Conservation (phyloP, 768 basidiomycete species). For the Erythrobasidium yunnanense region DNA sequence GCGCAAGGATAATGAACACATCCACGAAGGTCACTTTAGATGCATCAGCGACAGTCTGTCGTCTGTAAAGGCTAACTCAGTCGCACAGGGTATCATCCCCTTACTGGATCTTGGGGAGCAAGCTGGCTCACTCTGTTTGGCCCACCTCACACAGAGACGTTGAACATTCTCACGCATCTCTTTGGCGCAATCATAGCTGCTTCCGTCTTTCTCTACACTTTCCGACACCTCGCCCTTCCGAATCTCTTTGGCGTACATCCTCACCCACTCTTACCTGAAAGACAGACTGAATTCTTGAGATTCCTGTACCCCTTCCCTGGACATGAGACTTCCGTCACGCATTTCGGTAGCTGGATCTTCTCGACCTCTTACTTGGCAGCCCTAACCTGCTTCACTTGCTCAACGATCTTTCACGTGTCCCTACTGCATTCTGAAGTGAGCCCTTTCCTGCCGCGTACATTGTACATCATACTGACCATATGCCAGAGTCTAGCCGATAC, state of each 20-base stretch:
- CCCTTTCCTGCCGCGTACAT: too few relatives aligned
- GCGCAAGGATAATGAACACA: conserved; percentile 19
- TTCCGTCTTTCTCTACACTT: conserved; percentile 1
- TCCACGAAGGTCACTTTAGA: conserved; percentile 10
- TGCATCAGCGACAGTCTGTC: too few relatives aligned
- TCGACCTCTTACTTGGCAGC: conserved; percentile 18
- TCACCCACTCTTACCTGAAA: background rate
- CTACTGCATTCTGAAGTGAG: conserved; percentile 5
- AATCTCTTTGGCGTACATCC: background rate
- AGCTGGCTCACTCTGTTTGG: conserved; percentile 8
- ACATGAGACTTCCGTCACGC: background rate
- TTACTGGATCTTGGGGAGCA: background rate
- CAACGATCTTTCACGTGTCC: conserved; percentile 20
- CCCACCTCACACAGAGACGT: conserved; percentile 9
- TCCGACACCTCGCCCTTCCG: background rate
- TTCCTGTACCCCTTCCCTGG: background rate
- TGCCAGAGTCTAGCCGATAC: too few relatives aligned
- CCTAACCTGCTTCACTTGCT: conserved; percentile 13
- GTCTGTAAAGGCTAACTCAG: background rate
- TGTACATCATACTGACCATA: too few relatives aligned
- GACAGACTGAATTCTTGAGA: background rate
- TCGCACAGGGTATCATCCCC: background rate
- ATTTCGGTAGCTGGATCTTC: background rate
- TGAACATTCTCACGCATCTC: conserved; percentile 27
- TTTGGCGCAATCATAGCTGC: conserved; percentile 10